Conservation (phyloP, 805 yeast genomes). For the Saturnispora besseyi region DNA sequence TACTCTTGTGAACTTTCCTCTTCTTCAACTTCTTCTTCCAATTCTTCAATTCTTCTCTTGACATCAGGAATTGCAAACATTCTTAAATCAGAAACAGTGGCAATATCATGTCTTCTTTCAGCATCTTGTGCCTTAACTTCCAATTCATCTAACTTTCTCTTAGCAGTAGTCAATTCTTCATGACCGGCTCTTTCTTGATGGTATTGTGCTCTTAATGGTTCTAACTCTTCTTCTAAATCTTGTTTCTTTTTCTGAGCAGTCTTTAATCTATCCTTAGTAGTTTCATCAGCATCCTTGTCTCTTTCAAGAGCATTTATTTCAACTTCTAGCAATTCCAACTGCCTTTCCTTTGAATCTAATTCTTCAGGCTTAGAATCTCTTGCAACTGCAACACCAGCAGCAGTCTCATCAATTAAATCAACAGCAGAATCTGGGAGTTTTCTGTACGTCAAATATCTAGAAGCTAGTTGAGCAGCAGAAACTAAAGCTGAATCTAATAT, state of each 20-base stretch:
- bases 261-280: conserved; percentile 78
- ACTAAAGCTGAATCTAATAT: conserved; percentile 91
- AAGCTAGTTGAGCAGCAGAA: conserved; percentile 88
- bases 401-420: conserved; percentile 90
- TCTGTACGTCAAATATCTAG: conserved; percentile 89
- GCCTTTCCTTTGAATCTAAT: conserved; percentile 87
- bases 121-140: conserved; percentile 93
- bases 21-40: conserved; percentile 73
- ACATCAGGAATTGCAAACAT: conserved; percentile 97
- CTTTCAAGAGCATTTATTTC: conserved; percentile 96
- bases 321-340: conserved; percentile 82
- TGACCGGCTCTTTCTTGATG: conserved; percentile 84
- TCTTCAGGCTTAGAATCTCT: conserved; percentile 98
- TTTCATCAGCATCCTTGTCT: conserved; percentile 75
- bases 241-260: conserved; percentile 75
- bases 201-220: conserved; percentile 79
- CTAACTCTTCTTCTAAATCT: conserved; percentile 72
- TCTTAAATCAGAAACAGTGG: conserved; percentile 89
- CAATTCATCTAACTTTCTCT: conserved; percentile 84
- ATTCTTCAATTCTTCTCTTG: conserved; percentile 58
- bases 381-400: conserved; percentile 96
- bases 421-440: conserved; percentile 96
- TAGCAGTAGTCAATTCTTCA: conserved; percentile 81
- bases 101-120: conserved; percentile 92
- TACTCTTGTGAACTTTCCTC: conserved; percentile 38